phyloP scores from a whole-genome alignment of 805 yeast species.

The Kodamaea laetipori region DNA sequence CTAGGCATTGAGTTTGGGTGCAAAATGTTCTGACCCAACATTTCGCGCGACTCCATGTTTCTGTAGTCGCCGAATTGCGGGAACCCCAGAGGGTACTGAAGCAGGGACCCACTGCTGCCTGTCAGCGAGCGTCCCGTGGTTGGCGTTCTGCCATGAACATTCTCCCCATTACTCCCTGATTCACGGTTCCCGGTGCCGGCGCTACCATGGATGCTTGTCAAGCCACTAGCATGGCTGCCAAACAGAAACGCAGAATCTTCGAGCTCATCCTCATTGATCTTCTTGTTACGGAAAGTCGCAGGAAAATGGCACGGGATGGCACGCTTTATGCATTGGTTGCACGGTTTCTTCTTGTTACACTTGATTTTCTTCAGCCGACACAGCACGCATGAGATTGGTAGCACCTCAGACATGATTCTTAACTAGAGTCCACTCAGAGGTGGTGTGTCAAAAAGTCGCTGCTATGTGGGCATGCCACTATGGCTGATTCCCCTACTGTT shows the following conservation, averaged over 20 bases:
- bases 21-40: background rate
- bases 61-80: background rate
- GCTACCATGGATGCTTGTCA: background rate
- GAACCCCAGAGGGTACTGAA: constrained; percentile 9
- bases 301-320: constrained; percentile 48
- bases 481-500: too few species aligned
- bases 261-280: constrained; percentile 25
- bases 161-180: background rate
- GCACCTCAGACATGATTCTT: constrained; percentile 23
- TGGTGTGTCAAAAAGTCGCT: background rate
- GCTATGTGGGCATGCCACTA: background rate
- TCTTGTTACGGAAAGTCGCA: constrained; percentile 47
- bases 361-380: constrained; percentile 40
- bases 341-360: constrained; percentile 39
- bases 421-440: background rate
- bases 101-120: constrained; percentile 6
- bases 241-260: constrained; percentile 9
- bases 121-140: constrained; percentile 5
- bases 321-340: constrained; percentile 44
- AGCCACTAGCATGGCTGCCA: background rate
- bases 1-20: constrained; percentile 3
- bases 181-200: background rate
- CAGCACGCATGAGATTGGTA: constrained; percentile 40
- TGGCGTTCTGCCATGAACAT: background rate
- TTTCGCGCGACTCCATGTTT: constrained; percentile 3